Percentiles rank a stretch among this genome's conserved stretches.
Evolutionary conservation across 495 filamentous ascomycete species (phyloP).

Genomic region (Trichoderma orchidacearum): DNA sequence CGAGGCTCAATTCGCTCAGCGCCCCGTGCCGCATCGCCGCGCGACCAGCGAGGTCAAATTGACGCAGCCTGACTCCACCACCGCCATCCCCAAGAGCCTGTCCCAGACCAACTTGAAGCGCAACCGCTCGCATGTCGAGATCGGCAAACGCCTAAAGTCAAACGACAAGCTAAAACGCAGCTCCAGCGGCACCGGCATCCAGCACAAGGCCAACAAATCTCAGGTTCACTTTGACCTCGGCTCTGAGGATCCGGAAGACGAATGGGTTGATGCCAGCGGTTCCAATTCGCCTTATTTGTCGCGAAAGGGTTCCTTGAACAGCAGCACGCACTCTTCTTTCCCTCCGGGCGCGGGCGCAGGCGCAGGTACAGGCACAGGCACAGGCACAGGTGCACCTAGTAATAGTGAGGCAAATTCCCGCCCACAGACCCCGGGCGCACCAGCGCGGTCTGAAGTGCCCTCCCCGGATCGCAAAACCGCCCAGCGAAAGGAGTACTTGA

Average conservation of each 20-base stretch:
- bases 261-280: conserved; percentile 42
- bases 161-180: conserved; percentile 29
- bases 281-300: conserved; percentile 41
- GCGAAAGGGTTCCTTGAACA: conserved; percentile 29
- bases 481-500: conserved; percentile 33
- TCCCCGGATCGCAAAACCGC: conserved; percentile 14
- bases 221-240: conserved; percentile 39
- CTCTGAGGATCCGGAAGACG: conserved; percentile 31
- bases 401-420: conserved; percentile 8
- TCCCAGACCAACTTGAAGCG: conserved; percentile 31
- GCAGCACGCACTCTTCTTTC: conserved; percentile 17
- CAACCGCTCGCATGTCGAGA: conserved; percentile 33
- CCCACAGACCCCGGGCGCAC: neutral
- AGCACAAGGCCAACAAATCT: conserved; percentile 16
- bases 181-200: conserved; percentile 11
- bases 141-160: conserved; percentile 34
- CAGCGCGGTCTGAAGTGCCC: conserved; percentile 3
- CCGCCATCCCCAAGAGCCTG: conserved; percentile 30
- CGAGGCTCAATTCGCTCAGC: conserved; percentile 21
- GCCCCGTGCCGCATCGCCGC: conserved; percentile 25
- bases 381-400: too few relatives aligned
- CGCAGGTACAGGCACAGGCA: too few relatives aligned
- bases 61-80: conserved; percentile 15
- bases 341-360: too few relatives aligned
- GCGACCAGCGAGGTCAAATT: conserved; percentile 27